A percentile compares a stretch with the other conserved stretches of the same genome.
phyloP scores from a whole-genome alignment of 2,329 filamentous ascomycete genomes.

The Cordyceps pruinosa region DNA sequence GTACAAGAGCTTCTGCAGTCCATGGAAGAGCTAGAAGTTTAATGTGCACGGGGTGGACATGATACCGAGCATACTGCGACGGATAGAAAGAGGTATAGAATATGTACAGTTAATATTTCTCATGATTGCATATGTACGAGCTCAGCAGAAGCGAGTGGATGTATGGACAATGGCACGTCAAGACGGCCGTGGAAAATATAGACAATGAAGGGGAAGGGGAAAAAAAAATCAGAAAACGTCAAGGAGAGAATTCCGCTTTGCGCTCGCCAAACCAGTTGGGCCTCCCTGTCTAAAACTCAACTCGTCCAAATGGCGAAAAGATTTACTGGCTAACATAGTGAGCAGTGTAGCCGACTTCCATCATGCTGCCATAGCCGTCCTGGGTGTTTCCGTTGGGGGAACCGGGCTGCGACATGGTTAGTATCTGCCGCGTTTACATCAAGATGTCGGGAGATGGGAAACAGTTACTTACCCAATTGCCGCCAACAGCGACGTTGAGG shows the following conservation, averaged over 20 bases:
- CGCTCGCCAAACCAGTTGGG: background rate
- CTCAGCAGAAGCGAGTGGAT: background rate
- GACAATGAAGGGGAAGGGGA: conserved; percentile 9
- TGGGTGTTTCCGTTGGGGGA: conserved; percentile 38
- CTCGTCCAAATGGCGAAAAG: background rate
- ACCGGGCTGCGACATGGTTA: conserved; percentile 35
- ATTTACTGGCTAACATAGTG: conserved; percentile 27
- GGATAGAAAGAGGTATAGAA: background rate
- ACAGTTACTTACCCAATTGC: conserved; percentile 39
- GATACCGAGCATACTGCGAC: background rate
- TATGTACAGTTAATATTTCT: conserved; percentile 12
- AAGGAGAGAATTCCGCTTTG: background rate
- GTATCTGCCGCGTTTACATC: background rate
- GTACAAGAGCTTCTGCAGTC: conserved; percentile 14
- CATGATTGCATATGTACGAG: conserved; percentile 5
- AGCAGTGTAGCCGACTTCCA: conserved; percentile 47
- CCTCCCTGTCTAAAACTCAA: background rate
- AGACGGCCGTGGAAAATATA: conserved; percentile 11
- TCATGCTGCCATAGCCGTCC: conserved; percentile 40
- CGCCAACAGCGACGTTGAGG: conserved; percentile 50
- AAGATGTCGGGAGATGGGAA: background rate
- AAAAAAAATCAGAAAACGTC: background rate
- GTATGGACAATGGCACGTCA: conserved; percentile 10
- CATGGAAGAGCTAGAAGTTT: conserved; percentile 14
- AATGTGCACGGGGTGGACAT: background rate